These are phyloP conservation scores for Botrytis tulipae DNA, from an alignment of 2,329 filamentous ascomycete genomes.

Conservation along the genomic window DNA sequence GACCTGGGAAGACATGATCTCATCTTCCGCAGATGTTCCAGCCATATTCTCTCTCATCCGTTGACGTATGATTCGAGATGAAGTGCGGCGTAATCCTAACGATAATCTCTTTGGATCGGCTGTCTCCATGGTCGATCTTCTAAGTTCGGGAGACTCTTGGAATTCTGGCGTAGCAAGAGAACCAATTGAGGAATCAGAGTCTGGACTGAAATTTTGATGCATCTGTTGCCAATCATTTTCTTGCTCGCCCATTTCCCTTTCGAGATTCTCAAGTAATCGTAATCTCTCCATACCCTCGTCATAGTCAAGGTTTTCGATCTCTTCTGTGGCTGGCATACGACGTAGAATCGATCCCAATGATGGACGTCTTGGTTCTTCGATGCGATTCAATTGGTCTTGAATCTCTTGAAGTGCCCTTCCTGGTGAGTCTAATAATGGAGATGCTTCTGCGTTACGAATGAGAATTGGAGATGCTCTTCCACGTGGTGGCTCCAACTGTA, in stretches of 20 bases:
- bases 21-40: conserved; percentile 32
- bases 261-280: conserved; percentile 54
- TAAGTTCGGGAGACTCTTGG: conserved; percentile 33
- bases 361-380: conserved; percentile 35
- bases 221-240: conserved; percentile 60
- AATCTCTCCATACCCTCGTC: conserved; percentile 27
- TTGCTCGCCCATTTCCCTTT: conserved; percentile 60
- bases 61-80: conserved; percentile 42
- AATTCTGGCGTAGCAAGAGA: conserved; percentile 31
- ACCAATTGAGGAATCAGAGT: conserved; percentile 32
- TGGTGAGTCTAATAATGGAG: conserved; percentile 34
- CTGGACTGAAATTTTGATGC: conserved; percentile 49
- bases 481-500: conserved; percentile 47
- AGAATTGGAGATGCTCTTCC: conserved; percentile 45
- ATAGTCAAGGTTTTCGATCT: background rate
- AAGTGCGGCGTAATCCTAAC: conserved; percentile 42
- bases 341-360: conserved; percentile 35
- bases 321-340: conserved; percentile 27
- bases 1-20: conserved; percentile 32
- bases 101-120: conserved; percentile 38
- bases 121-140: background rate
- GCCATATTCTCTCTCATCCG: conserved; percentile 40
- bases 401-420: conserved; percentile 35
- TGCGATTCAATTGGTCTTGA: conserved; percentile 37
- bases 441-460: conserved; percentile 40